Percentiles rank a stretch among this genome's conserved stretches.
These are phyloP conservation scores for Dictyostelium discoideum DNA, from an alignment of 78 protist genomes.

Conservation along the genomic window dicty_2.7 NC_007090.3:3449501-3450000, in stretches of 20 bases:
- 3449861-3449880: not conserved
- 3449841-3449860: slow-evolving; percentile 12
- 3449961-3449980: slow-evolving; percentile 35
- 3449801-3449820: slow-evolving; percentile 25
- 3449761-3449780: not conserved
- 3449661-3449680: slow-evolving; percentile 14
- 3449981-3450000: slow-evolving; percentile 32
- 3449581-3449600: slow-evolving; percentile 12
- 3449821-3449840: slow-evolving; percentile 2
- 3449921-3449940: slow-evolving; percentile 30
- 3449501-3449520: slow-evolving; percentile 40
- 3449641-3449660: not conserved
- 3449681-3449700: not conserved
- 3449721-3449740: not conserved
- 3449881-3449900: not conserved
- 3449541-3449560: slow-evolving; percentile 51
- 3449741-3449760: not conserved
- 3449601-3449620: not conserved
- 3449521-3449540: slow-evolving; percentile 49
- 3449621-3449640: not conserved
- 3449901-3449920: not conserved
- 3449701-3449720: not conserved
- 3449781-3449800: slow-evolving; percentile 22
- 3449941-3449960: slow-evolving; percentile 7
- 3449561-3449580: slow-evolving; percentile 17